Percentiles rank a stretch among this genome's conserved stretches.
Evolutionary conservation across 1,284 basidiomycete species (phyloP).

Genomic region (Sphagnurus paluster): DNA sequence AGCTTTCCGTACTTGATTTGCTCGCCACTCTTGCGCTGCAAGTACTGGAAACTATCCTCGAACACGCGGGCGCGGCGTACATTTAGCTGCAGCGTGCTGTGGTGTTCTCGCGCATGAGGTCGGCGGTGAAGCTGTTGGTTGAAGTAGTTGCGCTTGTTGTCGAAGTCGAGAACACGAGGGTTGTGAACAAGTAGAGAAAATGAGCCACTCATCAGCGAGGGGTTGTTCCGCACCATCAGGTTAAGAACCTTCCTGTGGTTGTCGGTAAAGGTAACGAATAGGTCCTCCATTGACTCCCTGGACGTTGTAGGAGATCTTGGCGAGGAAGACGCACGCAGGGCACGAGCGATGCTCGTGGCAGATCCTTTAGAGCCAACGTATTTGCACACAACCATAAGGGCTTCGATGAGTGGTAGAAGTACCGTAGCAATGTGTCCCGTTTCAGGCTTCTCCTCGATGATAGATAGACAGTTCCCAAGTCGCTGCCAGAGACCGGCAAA

Average conservation of each 20-base stretch:
- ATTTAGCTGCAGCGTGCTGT: constrained; percentile 86
- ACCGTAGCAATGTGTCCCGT: constrained; percentile 89
- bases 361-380: constrained; percentile 72
- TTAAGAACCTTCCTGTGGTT: constrained; percentile 94
- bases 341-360: constrained; percentile 42
- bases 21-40: constrained; percentile 89
- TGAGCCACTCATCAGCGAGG: constrained; percentile 96
- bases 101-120: constrained; percentile 76
- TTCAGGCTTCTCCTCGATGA: constrained; percentile 79
- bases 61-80: constrained; percentile 94
- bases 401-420: constrained; percentile 88
- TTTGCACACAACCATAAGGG: constrained; percentile 98
- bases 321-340: constrained; percentile 57
- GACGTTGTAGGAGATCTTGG: constrained; percentile 67
- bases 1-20: constrained; percentile 99
- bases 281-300: constrained; percentile 78
- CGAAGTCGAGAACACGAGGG: constrained; percentile 96
- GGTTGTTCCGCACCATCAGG: constrained; percentile 97
- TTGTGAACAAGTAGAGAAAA: constrained; percentile 97
- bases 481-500: constrained; percentile 86
- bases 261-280: constrained; percentile 95
- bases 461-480: constrained; percentile 81
- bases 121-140: constrained; percentile 93
- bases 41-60: constrained; percentile 93
- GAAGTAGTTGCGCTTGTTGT: constrained; percentile 99